Evolutionary conservation across 2,329 filamentous ascomycete genomes (phyloP).

Genomic region (Colletotrichum salicis): DNA sequence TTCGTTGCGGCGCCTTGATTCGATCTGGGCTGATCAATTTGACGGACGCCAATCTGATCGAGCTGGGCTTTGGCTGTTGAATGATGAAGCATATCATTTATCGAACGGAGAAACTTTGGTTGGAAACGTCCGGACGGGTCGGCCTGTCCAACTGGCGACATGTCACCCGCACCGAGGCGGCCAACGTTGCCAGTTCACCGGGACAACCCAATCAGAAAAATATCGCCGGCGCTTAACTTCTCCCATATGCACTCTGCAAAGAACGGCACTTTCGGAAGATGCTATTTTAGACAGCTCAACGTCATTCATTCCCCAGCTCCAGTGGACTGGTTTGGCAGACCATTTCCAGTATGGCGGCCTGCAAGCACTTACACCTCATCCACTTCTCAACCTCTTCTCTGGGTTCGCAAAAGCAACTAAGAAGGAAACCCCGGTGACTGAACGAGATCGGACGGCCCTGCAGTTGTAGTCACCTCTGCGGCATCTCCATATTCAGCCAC

Average conservation of each 20-base stretch:
- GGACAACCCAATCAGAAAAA: constrained; percentile 8
- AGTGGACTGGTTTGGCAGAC: constrained; percentile 9
- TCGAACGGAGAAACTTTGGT: constrained; percentile 12
- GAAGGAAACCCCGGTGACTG: constrained; percentile 11
- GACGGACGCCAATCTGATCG: constrained; percentile 4
- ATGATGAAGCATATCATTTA: constrained; percentile 3
- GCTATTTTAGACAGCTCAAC: constrained; percentile 24
- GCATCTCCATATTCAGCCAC: constrained; percentile 19
- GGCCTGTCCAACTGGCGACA: constrained; percentile 5
- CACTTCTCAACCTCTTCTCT: constrained; percentile 14
- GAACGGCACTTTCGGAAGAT: constrained; percentile 11
- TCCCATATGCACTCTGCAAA: constrained; percentile 16
- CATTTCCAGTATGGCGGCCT: constrained; percentile 27
- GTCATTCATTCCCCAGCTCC: constrained; percentile 14
- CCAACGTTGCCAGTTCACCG: constrained; percentile 9
- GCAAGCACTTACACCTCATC: constrained; percentile 30
- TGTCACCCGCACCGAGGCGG: constrained; percentile 2
- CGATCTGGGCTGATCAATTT: constrained; percentile 14
- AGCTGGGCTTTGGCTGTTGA: background rate
- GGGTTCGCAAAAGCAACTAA: background rate
- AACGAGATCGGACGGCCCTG: constrained; percentile 20
- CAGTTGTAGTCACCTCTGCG: constrained; percentile 17
- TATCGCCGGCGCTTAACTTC: constrained; percentile 18
- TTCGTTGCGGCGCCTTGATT: constrained; percentile 7
- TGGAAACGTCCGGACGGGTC: constrained; percentile 10